Percentiles rank a stretch among this genome's conserved stretches.
Conservation (phyloP, 352 stramenopile genomes). For the Phytophthora fragariaefolia region DNA sequence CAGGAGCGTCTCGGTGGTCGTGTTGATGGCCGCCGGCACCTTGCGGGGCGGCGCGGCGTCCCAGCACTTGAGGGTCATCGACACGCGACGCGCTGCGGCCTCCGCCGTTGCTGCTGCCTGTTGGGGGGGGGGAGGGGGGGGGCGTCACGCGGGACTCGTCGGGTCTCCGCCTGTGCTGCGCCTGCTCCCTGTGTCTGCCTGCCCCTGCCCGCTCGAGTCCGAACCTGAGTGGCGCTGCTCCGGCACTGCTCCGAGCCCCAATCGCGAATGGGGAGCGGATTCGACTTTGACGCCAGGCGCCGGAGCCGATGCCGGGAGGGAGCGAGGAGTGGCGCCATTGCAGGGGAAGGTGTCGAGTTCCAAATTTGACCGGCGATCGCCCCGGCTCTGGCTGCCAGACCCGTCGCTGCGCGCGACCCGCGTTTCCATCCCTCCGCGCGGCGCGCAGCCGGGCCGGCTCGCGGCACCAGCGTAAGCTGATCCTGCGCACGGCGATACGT, state of each 20-base stretch:
- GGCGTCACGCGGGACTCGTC: background rate
- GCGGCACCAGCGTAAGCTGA: background rate
- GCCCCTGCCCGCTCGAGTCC: background rate
- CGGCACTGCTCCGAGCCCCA: constrained; percentile 32
- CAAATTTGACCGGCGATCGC: constrained; percentile 19
- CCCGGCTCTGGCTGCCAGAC: background rate
- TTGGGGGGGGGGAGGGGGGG: background rate
- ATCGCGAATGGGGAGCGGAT: constrained; percentile 47
- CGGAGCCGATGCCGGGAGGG: constrained; percentile 13
- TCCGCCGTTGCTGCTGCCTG: constrained; percentile 17
- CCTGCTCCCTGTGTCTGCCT: constrained; percentile 3
- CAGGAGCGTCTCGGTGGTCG: constrained; percentile 37
- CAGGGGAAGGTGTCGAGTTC: constrained; percentile 38
- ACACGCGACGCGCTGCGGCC: constrained; percentile 14
- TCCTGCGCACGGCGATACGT: background rate
- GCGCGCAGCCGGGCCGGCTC: too few species aligned
- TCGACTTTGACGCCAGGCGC: constrained; percentile 35
- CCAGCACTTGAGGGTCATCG: constrained; percentile 75
- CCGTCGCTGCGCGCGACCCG: background rate
- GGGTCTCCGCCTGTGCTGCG: background rate
- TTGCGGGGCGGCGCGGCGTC: constrained; percentile 45
- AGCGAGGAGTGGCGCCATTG: constrained; percentile 42
- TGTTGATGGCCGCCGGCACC: constrained; percentile 31
- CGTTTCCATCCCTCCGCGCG: background rate
- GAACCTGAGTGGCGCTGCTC: constrained; percentile 12